phyloP scores from a whole-genome alignment of 495 filamentous ascomycete genomes.

The Podospora pseudoanserina region DNA sequence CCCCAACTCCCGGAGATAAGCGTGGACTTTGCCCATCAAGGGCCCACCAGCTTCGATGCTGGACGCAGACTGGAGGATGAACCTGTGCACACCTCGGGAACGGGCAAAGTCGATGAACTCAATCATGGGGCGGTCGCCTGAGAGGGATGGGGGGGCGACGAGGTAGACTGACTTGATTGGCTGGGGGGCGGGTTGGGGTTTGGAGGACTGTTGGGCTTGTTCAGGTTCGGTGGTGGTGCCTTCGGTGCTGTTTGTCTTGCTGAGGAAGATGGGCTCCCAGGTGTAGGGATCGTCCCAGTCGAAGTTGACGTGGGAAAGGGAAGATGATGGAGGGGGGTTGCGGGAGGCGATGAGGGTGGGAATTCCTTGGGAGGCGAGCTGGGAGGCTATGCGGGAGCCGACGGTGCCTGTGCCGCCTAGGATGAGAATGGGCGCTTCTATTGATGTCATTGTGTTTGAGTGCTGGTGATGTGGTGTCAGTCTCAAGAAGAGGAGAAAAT shows the following conservation, averaged over 20 bases:
- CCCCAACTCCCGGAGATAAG: slow-evolving; percentile 39
- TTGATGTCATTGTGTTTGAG: slow-evolving; percentile 7
- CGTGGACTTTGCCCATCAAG: slow-evolving; percentile 37
- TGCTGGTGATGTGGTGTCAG: background rate
- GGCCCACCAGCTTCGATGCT: slow-evolving; percentile 36
- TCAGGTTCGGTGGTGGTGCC: background rate
- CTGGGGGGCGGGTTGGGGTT: background rate
- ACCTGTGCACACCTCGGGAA: slow-evolving; percentile 36
- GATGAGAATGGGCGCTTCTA: slow-evolving; percentile 34
- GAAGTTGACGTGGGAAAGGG: slow-evolving; percentile 36
- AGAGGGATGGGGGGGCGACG: slow-evolving; percentile 30
- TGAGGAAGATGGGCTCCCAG: slow-evolving; percentile 33
- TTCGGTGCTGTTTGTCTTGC: background rate
- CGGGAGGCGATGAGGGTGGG: slow-evolving; percentile 43
- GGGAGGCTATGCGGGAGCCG: slow-evolving; percentile 38
- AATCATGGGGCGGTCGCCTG: slow-evolving; percentile 30
- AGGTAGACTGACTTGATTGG: slow-evolving; percentile 37
- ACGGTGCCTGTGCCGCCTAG: slow-evolving; percentile 50
- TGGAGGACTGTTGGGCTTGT: background rate
- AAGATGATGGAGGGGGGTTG: slow-evolving; percentile 15
- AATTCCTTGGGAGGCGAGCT: slow-evolving; percentile 30
- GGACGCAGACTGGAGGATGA: slow-evolving; percentile 44
- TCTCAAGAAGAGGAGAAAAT: background rate
- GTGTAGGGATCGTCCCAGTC: slow-evolving; percentile 47
- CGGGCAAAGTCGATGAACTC: slow-evolving; percentile 41